A percentile compares a stretch with the other conserved stretches of the same genome.
Conservation (phyloP, 2,329 filamentous ascomycete genomes). For the Pleoardoris graminearum region DNA sequence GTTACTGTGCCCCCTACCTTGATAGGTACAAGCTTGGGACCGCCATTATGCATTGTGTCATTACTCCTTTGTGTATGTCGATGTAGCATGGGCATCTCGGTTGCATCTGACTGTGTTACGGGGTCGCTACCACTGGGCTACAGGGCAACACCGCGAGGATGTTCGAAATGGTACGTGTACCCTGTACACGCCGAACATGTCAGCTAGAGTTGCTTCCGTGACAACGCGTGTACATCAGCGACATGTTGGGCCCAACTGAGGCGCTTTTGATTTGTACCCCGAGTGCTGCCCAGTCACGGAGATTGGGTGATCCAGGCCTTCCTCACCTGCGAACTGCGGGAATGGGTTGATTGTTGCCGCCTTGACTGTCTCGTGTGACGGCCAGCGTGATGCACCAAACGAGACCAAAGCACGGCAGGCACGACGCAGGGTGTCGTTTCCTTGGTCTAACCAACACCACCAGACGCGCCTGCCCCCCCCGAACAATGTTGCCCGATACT, state of each 20-base stretch:
- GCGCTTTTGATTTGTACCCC: constrained; percentile 14
- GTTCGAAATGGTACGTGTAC: constrained; percentile 8
- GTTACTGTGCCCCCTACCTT: constrained; percentile 24
- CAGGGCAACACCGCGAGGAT: no score
- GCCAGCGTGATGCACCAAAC: constrained; percentile 8
- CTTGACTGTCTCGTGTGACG: constrained; percentile 15
- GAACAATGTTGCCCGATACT: constrained; percentile 12
- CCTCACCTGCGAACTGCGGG: background rate
- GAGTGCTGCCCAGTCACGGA: constrained; percentile 9
- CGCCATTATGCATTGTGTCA: constrained; percentile 28
- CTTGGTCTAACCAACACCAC: constrained; percentile 18
- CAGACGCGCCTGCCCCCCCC: constrained; percentile 10
- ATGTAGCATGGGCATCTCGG: constrained; percentile 28
- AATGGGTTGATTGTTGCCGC: constrained; percentile 5
- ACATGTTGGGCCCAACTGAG: background rate
- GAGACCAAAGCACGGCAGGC: constrained; percentile 19
- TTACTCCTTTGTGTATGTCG: constrained; percentile 22
- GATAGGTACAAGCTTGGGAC: constrained; percentile 14
- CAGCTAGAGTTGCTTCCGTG: constrained; percentile 18
- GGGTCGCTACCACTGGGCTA: constrained; percentile 16
- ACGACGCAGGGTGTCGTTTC: constrained; percentile 22
- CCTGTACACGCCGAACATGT: constrained; percentile 24
- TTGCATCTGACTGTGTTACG: constrained; percentile 28
- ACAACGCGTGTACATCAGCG: constrained; percentile 15
- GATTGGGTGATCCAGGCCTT: constrained; percentile 1